Evolutionary conservation across 768 basidiomycete genomes (phyloP).

Genomic region (Lactifluus piperatus): DNA sequence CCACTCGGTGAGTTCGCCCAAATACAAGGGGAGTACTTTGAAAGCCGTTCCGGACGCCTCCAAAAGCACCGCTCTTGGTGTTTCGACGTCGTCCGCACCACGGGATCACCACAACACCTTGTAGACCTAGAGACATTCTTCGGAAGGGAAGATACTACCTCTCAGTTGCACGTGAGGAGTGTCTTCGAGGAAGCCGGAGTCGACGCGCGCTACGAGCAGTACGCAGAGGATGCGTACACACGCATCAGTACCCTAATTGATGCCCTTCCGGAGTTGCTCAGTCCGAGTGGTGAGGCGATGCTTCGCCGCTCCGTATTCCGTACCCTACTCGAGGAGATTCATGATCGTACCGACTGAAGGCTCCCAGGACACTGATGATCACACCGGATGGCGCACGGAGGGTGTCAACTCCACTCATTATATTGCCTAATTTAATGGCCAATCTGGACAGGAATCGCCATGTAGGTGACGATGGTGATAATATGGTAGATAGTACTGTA

Average conservation of each 20-base stretch:
- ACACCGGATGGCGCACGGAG: not conserved
- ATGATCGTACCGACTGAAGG: conserved; percentile 40
- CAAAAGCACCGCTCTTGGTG: conserved; percentile 99
- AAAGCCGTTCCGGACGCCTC: conserved; percentile 82
- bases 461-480: not conserved
- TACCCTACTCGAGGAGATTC: conserved; percentile 82
- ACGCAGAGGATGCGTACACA: conserved; percentile 68
- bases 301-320: conserved; percentile 65
- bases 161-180: conserved; percentile 52
- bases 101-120: conserved; percentile 47
- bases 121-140: conserved; percentile 54
- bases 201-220: conserved; percentile 56
- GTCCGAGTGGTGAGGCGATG: conserved; percentile 28
- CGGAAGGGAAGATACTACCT: conserved; percentile 45
- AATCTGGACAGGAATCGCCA: not conserved
- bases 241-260: conserved; percentile 63
- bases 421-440: not conserved
- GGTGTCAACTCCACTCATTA: not conserved
- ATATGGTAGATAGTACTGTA: not conserved
- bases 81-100: conserved; percentile 71
- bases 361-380: not conserved
- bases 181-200: conserved; percentile 68
- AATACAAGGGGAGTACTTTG: conserved; percentile 84
- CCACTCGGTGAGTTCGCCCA: conserved; percentile 98
- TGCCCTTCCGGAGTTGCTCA: conserved; percentile 51